Base-by-base conservation (phyloP, 1,284 basidiomycete genomes). In the Termitomyces sp. region DNA sequence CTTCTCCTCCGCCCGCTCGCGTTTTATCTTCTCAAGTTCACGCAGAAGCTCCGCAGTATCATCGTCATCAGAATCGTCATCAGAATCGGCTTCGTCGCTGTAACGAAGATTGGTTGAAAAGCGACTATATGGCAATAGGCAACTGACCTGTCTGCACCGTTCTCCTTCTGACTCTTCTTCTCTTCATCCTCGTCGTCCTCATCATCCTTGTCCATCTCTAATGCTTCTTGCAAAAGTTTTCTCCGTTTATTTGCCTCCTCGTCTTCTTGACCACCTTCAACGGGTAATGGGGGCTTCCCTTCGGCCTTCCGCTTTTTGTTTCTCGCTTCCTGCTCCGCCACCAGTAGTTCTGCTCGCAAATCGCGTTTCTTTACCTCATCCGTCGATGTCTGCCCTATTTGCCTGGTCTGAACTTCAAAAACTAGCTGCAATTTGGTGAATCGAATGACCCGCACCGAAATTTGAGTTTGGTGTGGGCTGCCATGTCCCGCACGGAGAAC, bases 1-100 rank as follows among this genome's bases (percentile, higher is more conserved):
- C 66, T 94, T 93, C 71, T 97, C 94, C 65, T 91, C 93, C 13
- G 93, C 93, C 14, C 94, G 80, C 66, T 97, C 93, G 49, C 86
- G 84, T 70, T 96, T 97, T 62, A 97, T 97, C 72, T 94, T 96
- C 70, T 94, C 94, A 18, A 97, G 76, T 67, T 97, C 94, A 21
- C 92, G 84, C 60, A 97, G 76, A 21, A 97, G 76, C 63, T 95
- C 93, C 0, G 92, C 93, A 0, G 92, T 94, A 58, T 97, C 93
- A 62, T 94, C 93, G 64, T 96, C 92, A 11, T 89, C 88, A 30
- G 89, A 84, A 0, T 72, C 69, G 3, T 72, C 72, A 14, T 72
- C 69, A 48, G 70, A 66, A 45, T 60, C 68, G 10, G 70, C 66
- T 5, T 55, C 58, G 41, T 63, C 60, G 24, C 60, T 66, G 44